These are phyloP conservation scores for Cucumis hystrix DNA, from an alignment of 306 rosid species.

Conservation along the genomic window DNA sequence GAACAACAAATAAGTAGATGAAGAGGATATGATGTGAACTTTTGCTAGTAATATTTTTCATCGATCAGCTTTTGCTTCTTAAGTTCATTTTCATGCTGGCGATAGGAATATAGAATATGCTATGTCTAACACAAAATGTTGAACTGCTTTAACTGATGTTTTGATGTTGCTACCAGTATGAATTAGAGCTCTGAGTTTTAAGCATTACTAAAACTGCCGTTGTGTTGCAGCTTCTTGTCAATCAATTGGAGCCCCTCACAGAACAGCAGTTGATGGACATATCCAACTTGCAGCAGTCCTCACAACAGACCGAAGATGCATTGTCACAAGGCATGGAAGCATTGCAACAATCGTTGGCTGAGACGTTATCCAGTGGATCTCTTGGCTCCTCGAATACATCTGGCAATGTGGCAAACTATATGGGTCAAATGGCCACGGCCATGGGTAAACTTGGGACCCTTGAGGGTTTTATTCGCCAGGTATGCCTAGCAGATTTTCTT, in stretches of 20 bases:
- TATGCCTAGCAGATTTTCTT: conserved; percentile 10
- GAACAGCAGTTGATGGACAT: conserved; percentile 57
- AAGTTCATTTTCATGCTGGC: not conserved
- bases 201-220: not conserved
- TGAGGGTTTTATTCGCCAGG: conserved; percentile 70
- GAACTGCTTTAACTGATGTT: not conserved
- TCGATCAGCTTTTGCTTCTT: not conserved
- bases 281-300: conserved; percentile 64
- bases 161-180: not conserved
- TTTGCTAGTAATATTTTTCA: not conserved
- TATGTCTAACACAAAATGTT: not conserved
- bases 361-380: conserved; percentile 52
- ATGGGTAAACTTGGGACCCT: conserved; percentile 80
- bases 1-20: not conserved
- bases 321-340: conserved; percentile 80
- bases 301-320: conserved; percentile 75
- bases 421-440: conserved; percentile 89
- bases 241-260: conserved; percentile 63
- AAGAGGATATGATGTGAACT: not conserved
- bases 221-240: conserved; percentile 44
- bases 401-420: conserved; percentile 75
- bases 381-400: conserved; percentile 51
- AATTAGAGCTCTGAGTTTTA: not conserved
- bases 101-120: not conserved
- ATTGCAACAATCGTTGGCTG: conserved; percentile 56